Evolutionary conservation across 257 asterid genomes (phyloP), one percentile per base, ranked within the genome.

Genomic region (Solanum pinnatisectum): DNA sequence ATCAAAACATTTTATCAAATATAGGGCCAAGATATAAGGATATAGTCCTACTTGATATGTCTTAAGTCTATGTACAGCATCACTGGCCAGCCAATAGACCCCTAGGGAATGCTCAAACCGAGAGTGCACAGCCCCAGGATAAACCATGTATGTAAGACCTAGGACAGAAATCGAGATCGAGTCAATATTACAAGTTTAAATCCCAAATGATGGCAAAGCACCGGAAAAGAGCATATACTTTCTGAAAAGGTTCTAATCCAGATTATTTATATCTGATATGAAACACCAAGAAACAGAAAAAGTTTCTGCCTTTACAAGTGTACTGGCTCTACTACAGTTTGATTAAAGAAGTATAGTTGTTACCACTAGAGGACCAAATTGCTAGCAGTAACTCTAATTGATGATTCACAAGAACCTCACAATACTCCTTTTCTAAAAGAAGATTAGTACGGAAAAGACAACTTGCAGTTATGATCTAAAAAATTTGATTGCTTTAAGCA

Each of bases 91-190:
- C 96, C 98, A 94, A 91, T 92, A 96, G 82, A 94, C 99, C 84
- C 99, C 99, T 84, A 96, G 92, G 12, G 98, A 96, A 89, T 96
- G 99, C 94, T 96, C 99, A 89, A 96, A 95, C 83, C 99, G 95
- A 71, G 99, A 94, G 88, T 96, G 99, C 78, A 96, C 98, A 16
- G 98, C 99, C 88, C 99, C 99, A 59, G 99, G 99, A 91, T 94
- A 96, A 35, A 96, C 99, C 95, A 95, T 86, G 89, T 90, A 91
- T 67, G 96, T 88, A 36, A 94, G 87, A 76, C 99, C 99, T 96
- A 90, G 88, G 40, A 87, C 67, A 82, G 71, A 71, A 74, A 87
- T 49, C 40, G 36, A 83, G 84, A 70, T 71, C 32, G 63, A 89
- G 87, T 87, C 90, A 86, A 87, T 36, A 52, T 49, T 81, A 77